Evolutionary conservation across 164 flowering plant genomes (phyloP), one percentile per base, ranked within the genome.

Genomic region (Pachysandra terminalis): DNA sequence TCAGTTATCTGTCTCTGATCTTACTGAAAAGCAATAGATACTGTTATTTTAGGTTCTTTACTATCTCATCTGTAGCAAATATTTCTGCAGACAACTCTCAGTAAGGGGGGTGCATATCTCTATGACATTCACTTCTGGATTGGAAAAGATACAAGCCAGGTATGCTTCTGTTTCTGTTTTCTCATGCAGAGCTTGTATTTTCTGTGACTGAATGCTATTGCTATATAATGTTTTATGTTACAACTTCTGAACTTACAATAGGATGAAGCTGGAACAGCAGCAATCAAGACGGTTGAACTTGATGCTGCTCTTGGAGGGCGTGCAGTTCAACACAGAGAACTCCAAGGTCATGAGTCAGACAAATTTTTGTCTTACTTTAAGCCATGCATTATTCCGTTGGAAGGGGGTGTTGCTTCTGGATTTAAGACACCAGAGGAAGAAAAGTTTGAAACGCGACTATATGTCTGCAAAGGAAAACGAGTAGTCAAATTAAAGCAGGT

Each of bases 181-280:
- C 14, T 61, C 22, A 21, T 19, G n/a, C 55, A 65, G 21, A 60
- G 26, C 16, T 55, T 53, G 49, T 21, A 24, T 17, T 24, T 25
- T 23, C 15, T 9, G 10, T 35, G 37, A 32, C 3, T 27, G 41
- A 54, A 22, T 56, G 23, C 58, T 61, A 5, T 2, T 21, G 24
- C 37, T 32, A 32, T 32, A 32, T 7, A n/a, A 32, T 32, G 40
- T 25, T 24, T 54, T 16, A 59, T 67, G 49, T 72, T 63, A 45
- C 65, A 24, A 52, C 21, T 65, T 65, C 40, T 56, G 56, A 27
- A 66, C 56, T 59, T 66, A 65, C 64, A 59, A 55, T 71, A 96
- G 99, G 99, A 96, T 83, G 99, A 96, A 78, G 89, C 99, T 68
- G 99, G 99, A 74, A 84, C 98, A 24, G 99, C 99, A 54, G 99